Conservation (phyloP, 495 filamentous ascomycete species). For the Bryoglossum gracile region DNA sequence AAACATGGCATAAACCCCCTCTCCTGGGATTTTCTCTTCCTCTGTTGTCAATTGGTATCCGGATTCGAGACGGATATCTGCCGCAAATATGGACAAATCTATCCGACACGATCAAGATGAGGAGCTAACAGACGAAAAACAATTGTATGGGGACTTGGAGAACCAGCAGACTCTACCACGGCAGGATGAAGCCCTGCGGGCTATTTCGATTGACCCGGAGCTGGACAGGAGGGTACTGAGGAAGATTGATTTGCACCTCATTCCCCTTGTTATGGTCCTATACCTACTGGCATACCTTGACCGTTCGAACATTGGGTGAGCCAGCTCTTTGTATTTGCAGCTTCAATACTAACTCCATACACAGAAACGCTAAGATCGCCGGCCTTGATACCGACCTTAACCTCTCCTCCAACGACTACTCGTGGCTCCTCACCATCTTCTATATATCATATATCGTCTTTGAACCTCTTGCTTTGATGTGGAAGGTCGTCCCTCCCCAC, state of each 20-base stretch:
- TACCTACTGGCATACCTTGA: constrained; percentile 58
- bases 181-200: neutral
- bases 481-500: constrained; percentile 51
- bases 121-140: too few species aligned
- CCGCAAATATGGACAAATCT: too few species aligned
- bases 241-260: neutral
- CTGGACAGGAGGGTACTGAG: neutral
- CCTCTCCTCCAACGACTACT: constrained; percentile 26
- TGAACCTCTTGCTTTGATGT: constrained; percentile 63
- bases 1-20: too few species aligned
- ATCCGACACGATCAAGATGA: too few species aligned
- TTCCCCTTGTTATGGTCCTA: neutral
- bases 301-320: constrained; percentile 49
- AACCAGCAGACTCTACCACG: too few species aligned
- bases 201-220: neutral
- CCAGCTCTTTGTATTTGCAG: neutral
- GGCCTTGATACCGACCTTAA: constrained; percentile 35
- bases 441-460: constrained; percentile 63
- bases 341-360: neutral
- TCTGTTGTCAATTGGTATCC: too few species aligned
- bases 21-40: too few species aligned
- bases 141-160: too few species aligned
- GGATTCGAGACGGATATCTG: too few species aligned
- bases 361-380: constrained; percentile 37
- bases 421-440: constrained; percentile 72